A percentile compares a stretch with the other conserved stretches of the same genome.
Evolutionary conservation across 1,284 basidiomycete genomes (phyloP).

Genomic region (Stygiomarasmius scandens): DNA sequence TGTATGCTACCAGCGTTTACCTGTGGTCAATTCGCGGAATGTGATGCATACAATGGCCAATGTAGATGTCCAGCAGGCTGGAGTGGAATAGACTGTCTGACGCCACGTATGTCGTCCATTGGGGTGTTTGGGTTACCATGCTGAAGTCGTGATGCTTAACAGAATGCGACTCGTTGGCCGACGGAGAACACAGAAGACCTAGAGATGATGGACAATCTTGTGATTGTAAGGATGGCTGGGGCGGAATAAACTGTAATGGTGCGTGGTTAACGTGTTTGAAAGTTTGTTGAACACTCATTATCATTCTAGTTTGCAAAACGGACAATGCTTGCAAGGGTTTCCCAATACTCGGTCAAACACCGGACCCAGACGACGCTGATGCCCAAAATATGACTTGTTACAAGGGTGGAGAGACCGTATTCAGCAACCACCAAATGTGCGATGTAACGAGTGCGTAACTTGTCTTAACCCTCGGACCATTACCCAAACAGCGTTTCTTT

Average conservation of each 20-base stretch:
- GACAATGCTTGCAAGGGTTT: conserved; percentile 80
- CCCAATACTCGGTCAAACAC: conserved; percentile 58
- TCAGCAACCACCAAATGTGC: conserved; percentile 96
- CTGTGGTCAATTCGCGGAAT: conserved; percentile 85
- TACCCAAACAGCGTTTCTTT: conserved; percentile 6
- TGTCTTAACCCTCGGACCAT: background rate
- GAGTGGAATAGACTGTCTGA: conserved; percentile 88
- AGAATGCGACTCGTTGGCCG: conserved; percentile 92
- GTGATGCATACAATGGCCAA: conserved; percentile 86
- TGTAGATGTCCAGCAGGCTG: conserved; percentile 91
- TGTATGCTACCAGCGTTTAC: conserved; percentile 82
- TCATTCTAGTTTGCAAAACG: conserved; percentile 74
- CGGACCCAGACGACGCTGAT: conserved; percentile 45
- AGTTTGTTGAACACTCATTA: background rate
- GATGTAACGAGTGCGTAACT: conserved; percentile 86
- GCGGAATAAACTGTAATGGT: conserved; percentile 97
- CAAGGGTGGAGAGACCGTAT: conserved; percentile 87
- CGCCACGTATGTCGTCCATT: conserved; percentile 63
- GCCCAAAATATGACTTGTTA: conserved; percentile 89
- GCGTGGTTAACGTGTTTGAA: conserved; percentile 25
- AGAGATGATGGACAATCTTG: conserved; percentile 79
- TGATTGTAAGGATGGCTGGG: conserved; percentile 93
- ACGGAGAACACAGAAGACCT: conserved; percentile 83
- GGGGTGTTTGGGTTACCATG: background rate
- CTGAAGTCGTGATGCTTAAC: conserved; percentile 1